Evolutionary conservation across 2,329 filamentous ascomycete species (phyloP).

Genomic region (Cladophialophora psammophila): DNA sequence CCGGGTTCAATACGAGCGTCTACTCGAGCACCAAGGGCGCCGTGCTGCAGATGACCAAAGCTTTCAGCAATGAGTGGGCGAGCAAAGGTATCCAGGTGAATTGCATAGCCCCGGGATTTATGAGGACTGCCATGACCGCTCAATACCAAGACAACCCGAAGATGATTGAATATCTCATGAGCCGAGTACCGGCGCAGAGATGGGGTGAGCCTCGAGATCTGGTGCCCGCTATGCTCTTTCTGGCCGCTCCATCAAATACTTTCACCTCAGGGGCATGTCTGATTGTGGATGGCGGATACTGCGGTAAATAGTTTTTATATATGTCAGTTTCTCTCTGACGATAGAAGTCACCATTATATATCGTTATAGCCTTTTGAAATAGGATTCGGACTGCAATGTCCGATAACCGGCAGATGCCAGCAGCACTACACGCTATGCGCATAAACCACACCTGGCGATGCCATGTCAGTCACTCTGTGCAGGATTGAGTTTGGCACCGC

Average conservation of each 20-base stretch:
- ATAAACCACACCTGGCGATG: no score
- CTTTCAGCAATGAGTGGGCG: slow-evolving; percentile 50
- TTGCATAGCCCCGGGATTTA: slow-evolving; percentile 42
- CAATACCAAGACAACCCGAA: slow-evolving; percentile 24
- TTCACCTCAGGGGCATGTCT: slow-evolving; percentile 32
- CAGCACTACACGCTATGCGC: no score
- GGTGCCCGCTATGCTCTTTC: slow-evolving; percentile 28
- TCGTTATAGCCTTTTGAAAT: no score
- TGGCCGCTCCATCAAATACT: slow-evolving; percentile 27
- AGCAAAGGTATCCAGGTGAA: slow-evolving; percentile 45
- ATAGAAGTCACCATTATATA: no score
- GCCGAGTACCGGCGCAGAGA: slow-evolving; percentile 29
- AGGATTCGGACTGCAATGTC: no score
- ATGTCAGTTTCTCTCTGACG: no score
- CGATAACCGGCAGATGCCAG: no score
- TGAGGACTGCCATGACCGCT: slow-evolving; percentile 37
- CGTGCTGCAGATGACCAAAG: slow-evolving; percentile 52
- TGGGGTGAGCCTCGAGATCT: slow-evolving; percentile 36
- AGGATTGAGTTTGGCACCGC: no score
- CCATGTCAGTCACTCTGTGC: no score
- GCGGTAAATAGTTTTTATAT: slow-evolving; percentile 28
- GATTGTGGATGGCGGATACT: slow-evolving; percentile 30
- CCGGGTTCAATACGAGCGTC: slow-evolving; percentile 34
- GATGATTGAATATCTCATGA: slow-evolving; percentile 27
- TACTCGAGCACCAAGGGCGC: slow-evolving; percentile 53